phyloP scores from a whole-genome alignment of 441 rosid genomes.

The Syzygium syzygioides region DNA sequence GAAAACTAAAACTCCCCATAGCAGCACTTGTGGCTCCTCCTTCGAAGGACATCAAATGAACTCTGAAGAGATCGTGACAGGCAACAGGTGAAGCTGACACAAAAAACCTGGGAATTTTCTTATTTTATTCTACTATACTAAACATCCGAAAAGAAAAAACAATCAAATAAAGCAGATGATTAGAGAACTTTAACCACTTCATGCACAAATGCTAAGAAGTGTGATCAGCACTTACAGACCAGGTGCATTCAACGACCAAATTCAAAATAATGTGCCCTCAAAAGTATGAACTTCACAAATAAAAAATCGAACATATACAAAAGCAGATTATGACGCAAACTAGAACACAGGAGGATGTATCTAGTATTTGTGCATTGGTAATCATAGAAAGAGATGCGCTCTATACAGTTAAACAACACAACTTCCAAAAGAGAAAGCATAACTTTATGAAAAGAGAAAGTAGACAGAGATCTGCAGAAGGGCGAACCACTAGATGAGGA shows the following conservation, averaged over 20 bases:
- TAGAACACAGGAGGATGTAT: neutral
- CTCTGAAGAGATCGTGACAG: neutral
- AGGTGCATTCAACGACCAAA: neutral
- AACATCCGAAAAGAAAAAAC: neutral
- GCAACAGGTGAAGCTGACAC: neutral
- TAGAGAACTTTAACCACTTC: neutral
- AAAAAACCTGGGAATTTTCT: neutral
- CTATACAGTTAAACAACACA: neutral
- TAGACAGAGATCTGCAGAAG: conserved; percentile 19
- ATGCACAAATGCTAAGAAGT: neutral
- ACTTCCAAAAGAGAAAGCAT: neutral
- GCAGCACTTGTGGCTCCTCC: neutral
- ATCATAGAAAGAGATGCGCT: neutral
- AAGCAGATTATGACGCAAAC: neutral
- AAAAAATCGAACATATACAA: neutral
- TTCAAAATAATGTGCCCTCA: neutral
- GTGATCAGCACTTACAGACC: neutral
- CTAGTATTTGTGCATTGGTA: neutral
- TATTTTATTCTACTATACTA: neutral
- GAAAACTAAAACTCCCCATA: neutral
- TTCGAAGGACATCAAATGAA: neutral
- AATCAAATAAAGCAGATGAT: neutral
- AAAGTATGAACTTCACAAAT: neutral
- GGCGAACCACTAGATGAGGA: conserved; percentile 76
- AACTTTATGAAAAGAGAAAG: neutral